Evolutionary conservation across 352 stramenopile genomes (phyloP).

Genomic region (Globisporangium yorkense): DNA sequence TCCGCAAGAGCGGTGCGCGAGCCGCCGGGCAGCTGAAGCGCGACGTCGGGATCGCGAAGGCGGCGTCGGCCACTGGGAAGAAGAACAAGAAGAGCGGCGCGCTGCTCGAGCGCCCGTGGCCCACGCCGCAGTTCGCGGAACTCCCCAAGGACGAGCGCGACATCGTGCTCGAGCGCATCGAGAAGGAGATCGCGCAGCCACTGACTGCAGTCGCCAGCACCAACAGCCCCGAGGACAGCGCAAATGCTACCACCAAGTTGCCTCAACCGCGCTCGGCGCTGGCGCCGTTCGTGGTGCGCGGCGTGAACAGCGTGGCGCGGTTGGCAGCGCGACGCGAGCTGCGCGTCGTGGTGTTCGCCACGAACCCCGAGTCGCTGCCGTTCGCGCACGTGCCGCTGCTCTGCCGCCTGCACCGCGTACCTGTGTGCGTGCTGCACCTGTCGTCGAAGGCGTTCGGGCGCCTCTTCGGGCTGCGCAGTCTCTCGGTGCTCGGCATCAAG

Average conservation of each 20-base stretch:
- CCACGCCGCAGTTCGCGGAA: slow-evolving; percentile 45
- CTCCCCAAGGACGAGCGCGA: slow-evolving; percentile 67
- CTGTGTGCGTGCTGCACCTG: slow-evolving; percentile 64
- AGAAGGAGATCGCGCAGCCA: slow-evolving; percentile 42
- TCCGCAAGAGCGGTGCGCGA: slow-evolving; percentile 4
- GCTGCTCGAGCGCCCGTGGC: slow-evolving; percentile 28
- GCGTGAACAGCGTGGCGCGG: slow-evolving; percentile 54
- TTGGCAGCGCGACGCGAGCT: slow-evolving; percentile 35
- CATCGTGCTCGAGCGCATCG: slow-evolving; percentile 69
- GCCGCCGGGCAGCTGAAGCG: slow-evolving; percentile 8
- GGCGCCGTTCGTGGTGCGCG: slow-evolving; percentile 27
- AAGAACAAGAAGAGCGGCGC: slow-evolving; percentile 9
- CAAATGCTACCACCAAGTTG: background rate
- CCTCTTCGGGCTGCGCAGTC: slow-evolving; percentile 49
- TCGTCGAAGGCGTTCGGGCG: slow-evolving; percentile 60
- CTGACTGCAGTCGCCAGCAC: slow-evolving; percentile 9
- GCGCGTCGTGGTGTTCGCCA: slow-evolving; percentile 60
- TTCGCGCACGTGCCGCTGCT: slow-evolving; percentile 67
- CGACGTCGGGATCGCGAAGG: background rate
- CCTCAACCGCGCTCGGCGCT: slow-evolving; percentile 4
- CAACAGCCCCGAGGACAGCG: background rate
- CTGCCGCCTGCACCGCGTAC: slow-evolving; percentile 57
- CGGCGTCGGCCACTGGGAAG: background rate
- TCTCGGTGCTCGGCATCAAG: slow-evolving; percentile 49
- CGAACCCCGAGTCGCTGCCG: slow-evolving; percentile 44